Base-by-base conservation (phyloP, 2,329 filamentous ascomycete species). In the Sphaerulina populicola region DNA sequence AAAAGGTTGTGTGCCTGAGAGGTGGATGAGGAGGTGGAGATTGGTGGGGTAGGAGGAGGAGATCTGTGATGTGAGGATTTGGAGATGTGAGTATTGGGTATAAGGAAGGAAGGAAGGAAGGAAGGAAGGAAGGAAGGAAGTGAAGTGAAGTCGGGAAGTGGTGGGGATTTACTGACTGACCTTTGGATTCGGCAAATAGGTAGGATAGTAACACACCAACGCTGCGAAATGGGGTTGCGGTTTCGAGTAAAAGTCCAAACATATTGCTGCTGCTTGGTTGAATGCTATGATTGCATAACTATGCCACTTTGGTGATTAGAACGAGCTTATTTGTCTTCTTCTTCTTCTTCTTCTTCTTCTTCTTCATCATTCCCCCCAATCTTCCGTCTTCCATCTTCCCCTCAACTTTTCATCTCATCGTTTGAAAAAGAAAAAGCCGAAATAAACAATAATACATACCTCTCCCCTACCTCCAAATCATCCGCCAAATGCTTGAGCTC, bases 201-300 rank as follows among this genome's bases (percentile, higher is more conserved):
- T 61, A 0, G 72, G 72, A 53, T 74, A 75, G 60, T 71, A 74
- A 2, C 66, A 66, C 23, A 73, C 60, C 4, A 74, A 62, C 1
- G 70, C 68, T 47, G 61, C 64, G 53, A 69, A 66, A 48, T 70
- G 68, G 5, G 68, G 62, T 47, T 71, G 59, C 0, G 71, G 69
- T 50, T 73, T 71, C 47, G 64, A 60, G n/a, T 68, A 66, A 11
- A 62, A 61, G 44, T 68, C 67, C n/a, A 74, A 64, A 29, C 67
- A 67, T 18, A 64, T 56, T 30, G 64, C 64, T 3, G 72, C 72
- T 5, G 72, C 71, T 21, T 65, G 62, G 15, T 69, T 70, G 56
- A 70, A 74, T 11, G 70, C 69, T 27, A 66, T 49, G 14, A 66
- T 57, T n/a, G 59, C 62, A 44, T 66, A 65, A 21, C 39, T 35